Evolutionary conservation across 176 grass and related monocot species (phyloP).

Genomic region (Phragmites australis): DNA sequence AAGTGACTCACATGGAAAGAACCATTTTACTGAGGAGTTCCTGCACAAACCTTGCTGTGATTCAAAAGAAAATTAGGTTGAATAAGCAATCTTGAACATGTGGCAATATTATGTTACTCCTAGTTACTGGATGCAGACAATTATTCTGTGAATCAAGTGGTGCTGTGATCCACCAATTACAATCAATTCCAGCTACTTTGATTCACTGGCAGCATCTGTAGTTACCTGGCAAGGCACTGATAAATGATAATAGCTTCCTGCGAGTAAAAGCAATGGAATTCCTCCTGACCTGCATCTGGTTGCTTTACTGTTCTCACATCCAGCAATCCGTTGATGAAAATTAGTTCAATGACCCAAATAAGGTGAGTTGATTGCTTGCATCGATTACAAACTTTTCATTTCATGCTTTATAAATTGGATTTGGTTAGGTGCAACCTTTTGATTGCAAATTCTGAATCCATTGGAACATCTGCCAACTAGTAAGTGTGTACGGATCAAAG

Average conservation of each 20-base stretch:
- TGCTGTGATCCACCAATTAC: conserved; percentile 39
- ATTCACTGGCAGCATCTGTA: conserved; percentile 45
- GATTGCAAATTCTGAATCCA: too few relatives aligned
- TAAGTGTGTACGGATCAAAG: too few relatives aligned
- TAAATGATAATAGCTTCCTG: conserved; percentile 40
- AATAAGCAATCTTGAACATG: not conserved
- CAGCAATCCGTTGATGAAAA: not conserved
- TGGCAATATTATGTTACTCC: too few relatives aligned
- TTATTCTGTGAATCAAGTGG: conserved; percentile 41
- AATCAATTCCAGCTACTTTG: conserved; percentile 37
- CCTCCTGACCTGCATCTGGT: not conserved
- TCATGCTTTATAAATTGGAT: not conserved
- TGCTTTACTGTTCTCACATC: not conserved
- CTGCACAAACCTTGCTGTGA: not conserved
- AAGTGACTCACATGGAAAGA: not conserved
- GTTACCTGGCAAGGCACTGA: conserved; percentile 52
- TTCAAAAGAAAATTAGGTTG: not conserved
- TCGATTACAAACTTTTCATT: not conserved
- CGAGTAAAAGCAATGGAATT: conserved; percentile 47
- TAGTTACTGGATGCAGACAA: not conserved
- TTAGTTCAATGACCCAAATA: not conserved
- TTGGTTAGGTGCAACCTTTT: too few relatives aligned
- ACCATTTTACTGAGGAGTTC: not conserved
- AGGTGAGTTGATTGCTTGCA: not conserved
- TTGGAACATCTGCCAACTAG: too few relatives aligned